These are phyloP conservation scores for Alternaria tenuissima DNA, from an alignment of 2,329 filamentous ascomycete species.

Conservation along the genomic window DNA sequence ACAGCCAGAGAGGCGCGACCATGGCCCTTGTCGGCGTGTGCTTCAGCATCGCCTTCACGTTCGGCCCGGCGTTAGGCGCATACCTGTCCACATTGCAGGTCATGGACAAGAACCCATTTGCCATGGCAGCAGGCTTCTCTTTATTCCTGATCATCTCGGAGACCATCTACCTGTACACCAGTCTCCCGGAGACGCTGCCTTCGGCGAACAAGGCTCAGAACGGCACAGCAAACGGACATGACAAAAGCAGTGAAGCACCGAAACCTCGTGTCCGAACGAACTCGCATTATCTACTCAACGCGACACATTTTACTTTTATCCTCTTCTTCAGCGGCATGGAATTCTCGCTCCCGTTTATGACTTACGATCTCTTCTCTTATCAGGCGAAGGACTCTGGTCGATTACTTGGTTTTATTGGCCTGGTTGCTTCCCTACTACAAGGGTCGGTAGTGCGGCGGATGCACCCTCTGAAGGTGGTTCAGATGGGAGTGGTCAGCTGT, in stretches of 20 bases:
- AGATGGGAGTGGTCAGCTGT: slow-evolving; percentile 79
- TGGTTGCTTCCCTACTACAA: slow-evolving; percentile 91
- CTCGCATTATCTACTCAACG: slow-evolving; percentile 81
- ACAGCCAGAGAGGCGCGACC: slow-evolving; percentile 81
- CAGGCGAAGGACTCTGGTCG: slow-evolving; percentile 80
- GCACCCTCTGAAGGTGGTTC: slow-evolving; percentile 80
- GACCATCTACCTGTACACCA: slow-evolving; percentile 84
- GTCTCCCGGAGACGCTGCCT: slow-evolving; percentile 87
- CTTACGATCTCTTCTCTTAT: slow-evolving; percentile 90
- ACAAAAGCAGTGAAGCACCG: slow-evolving; percentile 25
- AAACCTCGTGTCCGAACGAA: slow-evolving; percentile 69
- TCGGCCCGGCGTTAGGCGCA: slow-evolving; percentile 90
- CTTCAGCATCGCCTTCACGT: slow-evolving; percentile 97
- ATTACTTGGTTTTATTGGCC: slow-evolving; percentile 87
- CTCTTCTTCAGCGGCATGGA: slow-evolving; percentile 99
- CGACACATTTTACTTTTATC: slow-evolving; percentile 87
- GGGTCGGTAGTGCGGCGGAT: slow-evolving; percentile 88
- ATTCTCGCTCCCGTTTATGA: slow-evolving; percentile 97
- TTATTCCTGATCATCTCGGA: slow-evolving; percentile 84
- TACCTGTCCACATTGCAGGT: slow-evolving; percentile 79
- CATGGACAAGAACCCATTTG: slow-evolving; percentile 90
- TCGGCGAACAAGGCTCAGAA: slow-evolving; percentile 29
- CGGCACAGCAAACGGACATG: slow-evolving; percentile 29
- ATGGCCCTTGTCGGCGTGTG: slow-evolving; percentile 97
- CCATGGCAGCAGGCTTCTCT: slow-evolving; percentile 87